These are phyloP conservation scores for Acacia crassicarpa DNA, from an alignment of 306 rosid genomes.

Conservation along the genomic window DNA sequence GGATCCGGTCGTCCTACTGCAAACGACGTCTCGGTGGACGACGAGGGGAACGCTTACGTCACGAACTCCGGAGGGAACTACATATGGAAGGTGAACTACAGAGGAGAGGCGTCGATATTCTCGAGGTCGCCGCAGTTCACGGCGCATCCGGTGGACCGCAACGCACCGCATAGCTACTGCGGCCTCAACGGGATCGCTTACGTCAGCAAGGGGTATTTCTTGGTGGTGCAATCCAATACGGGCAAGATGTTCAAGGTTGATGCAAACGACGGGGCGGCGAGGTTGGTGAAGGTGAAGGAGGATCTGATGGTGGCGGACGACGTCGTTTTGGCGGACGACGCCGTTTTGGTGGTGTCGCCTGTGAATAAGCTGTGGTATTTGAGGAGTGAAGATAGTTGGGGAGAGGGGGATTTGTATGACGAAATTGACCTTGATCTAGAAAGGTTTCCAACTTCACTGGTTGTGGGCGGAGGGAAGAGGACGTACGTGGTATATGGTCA, in stretches of 20 bases:
- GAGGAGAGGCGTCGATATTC: constrained; percentile 63
- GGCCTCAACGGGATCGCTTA: constrained; percentile 80
- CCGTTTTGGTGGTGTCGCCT: constrained; percentile 66
- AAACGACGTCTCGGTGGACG: constrained; percentile 71
- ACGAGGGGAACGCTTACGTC: constrained; percentile 77
- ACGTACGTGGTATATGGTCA: constrained; percentile 66
- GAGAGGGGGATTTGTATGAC: constrained; percentile 59
- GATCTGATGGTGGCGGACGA: constrained; percentile 60
- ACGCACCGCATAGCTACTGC: constrained; percentile 33
- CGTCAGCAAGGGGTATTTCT: constrained; percentile 66
- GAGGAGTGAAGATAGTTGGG: constrained; percentile 73
- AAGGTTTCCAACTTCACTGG: constrained; percentile 62
- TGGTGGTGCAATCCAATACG: constrained; percentile 81
- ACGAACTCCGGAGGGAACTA: constrained; percentile 64
- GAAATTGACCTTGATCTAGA: constrained; percentile 57
- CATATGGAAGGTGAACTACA: constrained; percentile 72
- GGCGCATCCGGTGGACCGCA: constrained; percentile 39
- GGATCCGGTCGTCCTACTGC: constrained; percentile 37
- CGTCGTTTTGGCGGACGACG: constrained; percentile 69
- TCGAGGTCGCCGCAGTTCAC: constrained; percentile 59
- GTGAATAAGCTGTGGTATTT: constrained; percentile 53
- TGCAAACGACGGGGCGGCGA: constrained; percentile 58
- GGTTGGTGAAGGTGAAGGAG: constrained; percentile 46
- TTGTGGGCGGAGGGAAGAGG: constrained; percentile 47
- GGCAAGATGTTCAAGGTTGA: constrained; percentile 80